Evolutionary conservation across 2,329 filamentous ascomycete species (phyloP), one percentile per base, ranked within the genome.

Genomic region (Fusarium chlamydosporum): DNA sequence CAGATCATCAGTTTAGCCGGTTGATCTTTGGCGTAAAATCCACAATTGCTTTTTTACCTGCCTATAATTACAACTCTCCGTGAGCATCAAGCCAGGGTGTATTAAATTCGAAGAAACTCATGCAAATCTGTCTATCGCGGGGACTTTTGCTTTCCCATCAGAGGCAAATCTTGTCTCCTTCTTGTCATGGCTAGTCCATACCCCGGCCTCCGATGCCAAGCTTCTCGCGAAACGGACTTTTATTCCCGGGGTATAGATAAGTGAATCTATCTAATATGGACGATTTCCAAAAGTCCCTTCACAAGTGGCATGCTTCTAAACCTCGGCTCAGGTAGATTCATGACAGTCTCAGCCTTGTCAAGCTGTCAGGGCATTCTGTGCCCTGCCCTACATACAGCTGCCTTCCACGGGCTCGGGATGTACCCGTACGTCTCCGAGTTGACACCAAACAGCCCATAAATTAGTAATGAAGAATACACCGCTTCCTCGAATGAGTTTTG

Each of bases 121-220:
- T 65, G 53, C 51, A 41, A 43, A 15, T 23, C 15, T 38, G 11
- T 27, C 31, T 63, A 34, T 53, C 35, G 35, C 35, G 61, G 47
- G 61, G 38, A 64, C 53, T 65, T 65, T 65, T 65, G 60, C 46
- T 40, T 16, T 13, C 23, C 47, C 47, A 7, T 33, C 40, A 47
- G 20, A 65, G 20, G 34, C 16, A 40, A 53, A 12, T 47, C 61
- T 65, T 60, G 35, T 18, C 61, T 65, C 61, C 61, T 65, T 65
- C 61, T 65, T 35, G 41, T 65, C 54, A 16, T 42, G 61, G 60
- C 61, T 65, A 65, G 61, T 59, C 51, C 54, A 38, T 18, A 56
- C 40, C 46, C 61, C 37, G 61, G 40, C 37, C 45, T 34, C 33
- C 23, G 41, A 40, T 53, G 61, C 47, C 61, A 45, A 65, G 62